phyloP scores from a whole-genome alignment of 306 rosid genomes.

The Albizia julibrissin region DNA sequence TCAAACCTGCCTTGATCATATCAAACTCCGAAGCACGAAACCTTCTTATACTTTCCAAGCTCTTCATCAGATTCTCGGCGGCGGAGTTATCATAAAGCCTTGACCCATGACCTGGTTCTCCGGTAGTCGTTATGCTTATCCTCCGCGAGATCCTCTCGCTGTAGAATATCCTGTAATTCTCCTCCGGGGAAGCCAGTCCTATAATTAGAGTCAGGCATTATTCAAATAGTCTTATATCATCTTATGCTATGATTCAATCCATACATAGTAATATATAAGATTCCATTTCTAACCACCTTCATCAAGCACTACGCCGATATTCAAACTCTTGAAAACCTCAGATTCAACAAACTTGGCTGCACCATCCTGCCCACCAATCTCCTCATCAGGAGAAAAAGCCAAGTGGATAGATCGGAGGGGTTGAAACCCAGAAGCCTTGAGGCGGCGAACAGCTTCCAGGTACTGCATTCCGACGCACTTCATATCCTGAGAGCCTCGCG shows the following conservation, averaged over 20 bases:
- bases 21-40: conserved; percentile 86
- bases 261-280: not conserved
- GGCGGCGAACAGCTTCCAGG: conserved; percentile 76
- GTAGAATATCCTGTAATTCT: conserved; percentile 66
- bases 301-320: conserved; percentile 79
- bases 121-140: conserved; percentile 76
- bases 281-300: conserved; percentile 52
- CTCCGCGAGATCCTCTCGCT: conserved; percentile 82
- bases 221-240: not conserved
- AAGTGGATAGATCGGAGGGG: conserved; percentile 64
- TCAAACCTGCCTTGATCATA: conserved; percentile 78
- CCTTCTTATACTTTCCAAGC: conserved; percentile 74
- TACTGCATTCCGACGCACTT: conserved; percentile 94
- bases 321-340: conserved; percentile 54
- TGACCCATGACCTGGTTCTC: conserved; percentile 93
- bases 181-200: conserved; percentile 75
- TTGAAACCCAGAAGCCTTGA: conserved; percentile 51
- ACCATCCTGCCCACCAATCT: conserved; percentile 83
- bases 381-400: conserved; percentile 85
- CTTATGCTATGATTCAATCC: not conserved
- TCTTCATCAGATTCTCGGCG: conserved; percentile 86
- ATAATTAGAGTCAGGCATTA: not conserved
- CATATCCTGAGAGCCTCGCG: conserved; percentile 93
- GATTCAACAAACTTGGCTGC: conserved; percentile 61
- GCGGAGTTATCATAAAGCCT: conserved; percentile 93